Evolutionary conservation across 2,329 filamentous ascomycete species (phyloP), one percentile per base, ranked within the genome.

Genomic region (Epichloe brachyelytri): DNA sequence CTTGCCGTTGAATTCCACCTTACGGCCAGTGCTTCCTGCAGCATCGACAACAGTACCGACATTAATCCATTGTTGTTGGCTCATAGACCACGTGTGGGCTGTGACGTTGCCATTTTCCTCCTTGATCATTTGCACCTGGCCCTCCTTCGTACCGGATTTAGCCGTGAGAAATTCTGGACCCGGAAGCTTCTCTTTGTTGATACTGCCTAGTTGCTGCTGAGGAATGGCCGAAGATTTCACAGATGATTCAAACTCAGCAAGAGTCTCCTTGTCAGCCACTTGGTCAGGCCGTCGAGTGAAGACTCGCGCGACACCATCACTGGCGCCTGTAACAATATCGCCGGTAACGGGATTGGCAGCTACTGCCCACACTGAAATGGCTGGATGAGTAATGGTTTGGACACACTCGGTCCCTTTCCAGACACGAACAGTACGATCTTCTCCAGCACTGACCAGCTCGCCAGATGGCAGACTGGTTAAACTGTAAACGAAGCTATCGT

Each of bases 361-460:
- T 17, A 98, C 88, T 14, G 81, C 77, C 93, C 93, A 98, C 5
- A 98, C 90, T 0, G 91, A 97, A 51, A 97, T 94, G 10, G 93
- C 93, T 11, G 93, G 93, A 61, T 96, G 89, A 1, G 91, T 96
- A 56, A 98, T 97, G 39, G 91, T 96, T 67, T 98, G 93, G 44
- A 95, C 71, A 64, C 91, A 97, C 51, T 89, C 77, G 14, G 73
- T 78, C 43, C 85, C 86, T 58, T 79, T 83, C 93, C 94, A 98
- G 63, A 98, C 74, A 49, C 88, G 80, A 36, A 95, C 80, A 0
- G 93, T 96, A n/a, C 93, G 80, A 68, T 98, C 93, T 67, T 98
- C 93, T 17, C 89, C 89, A 2, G 88, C 82, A 65, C 91, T 97
- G 46, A 94, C 85, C 33, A 98, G 74, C 63, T 96, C 89, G 5